Percentiles rank a stretch among this genome's conserved stretches.
These are phyloP conservation scores for Mycena capillaripes DNA, from an alignment of 768 basidiomycete species.

Conservation along the genomic window DNA sequence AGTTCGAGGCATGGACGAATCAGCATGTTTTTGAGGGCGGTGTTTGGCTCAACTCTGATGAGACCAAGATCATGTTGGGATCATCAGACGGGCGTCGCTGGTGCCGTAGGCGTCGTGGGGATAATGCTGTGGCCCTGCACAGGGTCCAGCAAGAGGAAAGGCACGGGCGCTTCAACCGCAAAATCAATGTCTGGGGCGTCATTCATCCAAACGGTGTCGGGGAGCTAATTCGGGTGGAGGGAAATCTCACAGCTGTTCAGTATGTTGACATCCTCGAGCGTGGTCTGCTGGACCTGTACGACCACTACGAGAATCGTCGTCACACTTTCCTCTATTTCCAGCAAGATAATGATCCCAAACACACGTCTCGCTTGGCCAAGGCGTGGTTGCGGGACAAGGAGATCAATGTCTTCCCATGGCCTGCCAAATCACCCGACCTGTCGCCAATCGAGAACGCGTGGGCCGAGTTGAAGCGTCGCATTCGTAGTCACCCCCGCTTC, in stretches of 20 bases:
- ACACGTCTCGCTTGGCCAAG: no score
- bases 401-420: background rate
- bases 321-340: no score
- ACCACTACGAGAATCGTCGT: no score
- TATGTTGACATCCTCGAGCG: background rate
- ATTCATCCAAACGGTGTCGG: background rate
- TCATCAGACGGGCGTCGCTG: background rate
- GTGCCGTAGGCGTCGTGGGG: background rate
- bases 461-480: slow-evolving; percentile 29
- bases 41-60: background rate
- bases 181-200: background rate
- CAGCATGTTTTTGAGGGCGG: background rate
- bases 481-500: slow-evolving; percentile 1
- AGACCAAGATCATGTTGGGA: background rate
- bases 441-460: no score
- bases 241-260: background rate
- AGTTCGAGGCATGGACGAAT: background rate
- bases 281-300: background rate
- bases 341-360: no score
- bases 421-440: slow-evolving; percentile 37
- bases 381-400: no score
- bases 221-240: background rate
- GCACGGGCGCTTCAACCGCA: background rate
- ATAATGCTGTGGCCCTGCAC: background rate
- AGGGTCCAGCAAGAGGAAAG: background rate